Base-by-base conservation (phyloP, 1,284 basidiomycete species). In the Amylostereum areolatum region DNA sequence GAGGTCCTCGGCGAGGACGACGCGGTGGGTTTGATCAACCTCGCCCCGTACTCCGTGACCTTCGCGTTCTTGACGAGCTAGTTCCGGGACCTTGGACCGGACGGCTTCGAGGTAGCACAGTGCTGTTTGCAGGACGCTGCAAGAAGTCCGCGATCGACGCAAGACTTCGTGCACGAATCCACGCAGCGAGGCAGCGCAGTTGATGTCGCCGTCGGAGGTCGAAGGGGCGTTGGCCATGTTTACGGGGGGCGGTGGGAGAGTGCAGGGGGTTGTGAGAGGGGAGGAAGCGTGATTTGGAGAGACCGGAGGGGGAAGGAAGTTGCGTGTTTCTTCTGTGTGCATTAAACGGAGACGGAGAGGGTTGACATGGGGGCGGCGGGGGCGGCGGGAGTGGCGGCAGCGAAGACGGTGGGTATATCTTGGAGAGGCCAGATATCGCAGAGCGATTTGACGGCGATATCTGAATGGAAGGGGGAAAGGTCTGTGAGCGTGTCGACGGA, bases 31-130 rank as follows among this genome's bases (percentile, higher is more conserved):
- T 45, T 66, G 69, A 53, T 71, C 74, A 54, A 61, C 60, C 47
- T 77, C 71, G 46, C 63, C 63, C 43, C 64, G 59, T 45, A 65
- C 58, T 2, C 69, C 71, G 52, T 70, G 55, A 34, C 69, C 70
- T 44, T 62, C 55, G 55, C 68, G 69, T 55, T 85, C 83, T 57
- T 73, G 69, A 3, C 62, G 67, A 51, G 78, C 66, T 10, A 88
- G 68, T 39, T 81, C 77, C 2, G 83, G 80, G 3, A 89, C 65
- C 65, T 81, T 85, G 27, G 67, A 58, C 7, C 85, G 80, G 24
- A 89, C 74, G 3, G 84, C 87, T 62, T 89, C 84, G 28, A 90
- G 68, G 58, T 89, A 90, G 62, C 87, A 90, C 0, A 90, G 67
- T 0, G 86, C 88, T 0, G 85, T 85, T 62, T 90, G 86, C 5